These are phyloP conservation scores for Rosellinia necatrix DNA, from an alignment of 2,329 filamentous ascomycete species.

Conservation along the genomic window DNA sequence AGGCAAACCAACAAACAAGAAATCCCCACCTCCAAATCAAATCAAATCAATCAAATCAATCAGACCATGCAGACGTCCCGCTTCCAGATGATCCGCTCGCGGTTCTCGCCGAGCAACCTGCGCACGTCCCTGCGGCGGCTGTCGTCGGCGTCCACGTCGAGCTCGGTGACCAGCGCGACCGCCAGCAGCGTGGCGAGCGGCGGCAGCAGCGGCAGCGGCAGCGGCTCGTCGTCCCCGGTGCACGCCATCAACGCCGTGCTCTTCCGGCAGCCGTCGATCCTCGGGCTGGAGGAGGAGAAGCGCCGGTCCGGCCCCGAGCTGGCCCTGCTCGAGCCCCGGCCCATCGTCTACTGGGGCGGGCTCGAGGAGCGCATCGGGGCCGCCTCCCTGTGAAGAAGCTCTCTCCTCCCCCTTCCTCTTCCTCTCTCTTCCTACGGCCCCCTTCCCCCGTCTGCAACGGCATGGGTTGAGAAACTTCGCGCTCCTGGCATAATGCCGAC, in stretches of 20 bases:
- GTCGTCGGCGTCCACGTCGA: constrained; percentile 51
- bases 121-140: constrained; percentile 59
- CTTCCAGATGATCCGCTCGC: constrained; percentile 55
- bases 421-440: no score
- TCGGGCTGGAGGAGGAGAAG: constrained; percentile 63
- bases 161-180: no score
- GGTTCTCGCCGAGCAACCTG: constrained; percentile 55
- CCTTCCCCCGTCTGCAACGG: no score
- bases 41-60: constrained; percentile 16
- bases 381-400: constrained; percentile 43
- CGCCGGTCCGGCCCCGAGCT: constrained; percentile 57
- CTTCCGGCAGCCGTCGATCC: constrained; percentile 60
- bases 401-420: no score
- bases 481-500: no score
- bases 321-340: constrained; percentile 63
- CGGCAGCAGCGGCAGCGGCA: no score
- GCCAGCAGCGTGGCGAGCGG: no score
- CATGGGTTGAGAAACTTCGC: no score
- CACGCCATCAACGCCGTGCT: constrained; percentile 64
- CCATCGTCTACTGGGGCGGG: constrained; percentile 66
- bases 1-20: no score
- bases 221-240: constrained; percentile 49
- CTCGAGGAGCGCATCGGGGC: constrained; percentile 64
- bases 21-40: no score
- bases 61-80: constrained; percentile 54